phyloP scores from a whole-genome alignment of 495 filamentous ascomycete genomes.

The Talaromyces wortmannii region DNA sequence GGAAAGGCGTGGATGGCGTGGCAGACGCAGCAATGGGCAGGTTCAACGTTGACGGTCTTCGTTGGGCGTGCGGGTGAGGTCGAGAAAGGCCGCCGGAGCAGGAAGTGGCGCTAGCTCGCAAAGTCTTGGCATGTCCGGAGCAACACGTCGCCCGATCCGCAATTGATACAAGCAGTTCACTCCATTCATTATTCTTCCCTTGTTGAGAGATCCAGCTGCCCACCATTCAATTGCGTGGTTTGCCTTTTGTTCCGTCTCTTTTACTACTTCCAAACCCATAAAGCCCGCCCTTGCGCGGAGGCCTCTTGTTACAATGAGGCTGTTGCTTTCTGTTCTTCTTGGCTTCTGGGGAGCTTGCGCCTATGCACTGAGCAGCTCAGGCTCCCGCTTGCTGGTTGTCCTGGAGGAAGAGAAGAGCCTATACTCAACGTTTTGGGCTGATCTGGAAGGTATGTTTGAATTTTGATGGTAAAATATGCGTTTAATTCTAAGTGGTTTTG shows the following conservation, averaged over 20 bases:
- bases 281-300: conserved; percentile 29
- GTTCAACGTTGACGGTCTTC: no score
- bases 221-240: neutral
- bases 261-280: conserved; percentile 8
- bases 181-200: no score
- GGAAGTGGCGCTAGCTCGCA: no score
- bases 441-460: conserved; percentile 62
- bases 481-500: conserved; percentile 12
- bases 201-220: conserved; percentile 8
- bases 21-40: no score
- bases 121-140: conserved; percentile 34
- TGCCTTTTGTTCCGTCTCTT: conserved; percentile 6
- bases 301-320: conserved; percentile 56
- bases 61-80: no score
- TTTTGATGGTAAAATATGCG: neutral
- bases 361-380: conserved; percentile 72
- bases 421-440: conserved; percentile 77
- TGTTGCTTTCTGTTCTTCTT: conserved; percentile 62
- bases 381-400: conserved; percentile 77
- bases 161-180: conserved; percentile 10
- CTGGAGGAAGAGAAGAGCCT: conserved; percentile 79
- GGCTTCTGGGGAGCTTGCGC: conserved; percentile 53
- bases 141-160: conserved; percentile 44
- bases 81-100: no score
- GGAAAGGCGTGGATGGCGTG: no score